phyloP scores from a whole-genome alignment of 129 eudicot species.

The Flaveria ramosissima region DNA sequence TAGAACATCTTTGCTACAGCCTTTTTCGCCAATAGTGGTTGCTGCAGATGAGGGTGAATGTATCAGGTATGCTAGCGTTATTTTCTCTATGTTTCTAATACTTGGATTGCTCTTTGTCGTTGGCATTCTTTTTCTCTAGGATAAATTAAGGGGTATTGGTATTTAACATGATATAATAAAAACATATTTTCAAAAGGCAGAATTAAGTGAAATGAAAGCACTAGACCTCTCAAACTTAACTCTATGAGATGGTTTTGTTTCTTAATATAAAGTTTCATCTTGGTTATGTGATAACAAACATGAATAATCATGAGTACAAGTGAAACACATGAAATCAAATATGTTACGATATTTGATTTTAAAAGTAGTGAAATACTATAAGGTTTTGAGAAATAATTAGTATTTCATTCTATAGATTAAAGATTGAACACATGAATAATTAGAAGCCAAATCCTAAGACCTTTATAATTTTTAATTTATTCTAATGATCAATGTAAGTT shows the following conservation, averaged over 20 bases:
- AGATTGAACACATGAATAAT: not conserved
- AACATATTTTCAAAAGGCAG: too few species aligned
- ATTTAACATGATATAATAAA: not conserved
- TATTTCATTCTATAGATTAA: not conserved
- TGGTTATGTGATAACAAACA: too few species aligned
- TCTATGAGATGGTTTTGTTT: too few species aligned
- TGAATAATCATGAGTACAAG: too few species aligned
- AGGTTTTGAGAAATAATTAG: too few species aligned
- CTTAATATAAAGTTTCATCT: too few species aligned
- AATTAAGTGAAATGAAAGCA: too few species aligned
- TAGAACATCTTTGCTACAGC: conserved; percentile 83
- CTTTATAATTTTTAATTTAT: too few species aligned
- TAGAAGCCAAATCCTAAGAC: not conserved
- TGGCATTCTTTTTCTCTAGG: conserved; percentile 1
- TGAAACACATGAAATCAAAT: too few species aligned
- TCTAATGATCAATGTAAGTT: not conserved
- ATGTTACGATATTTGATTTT: too few species aligned
- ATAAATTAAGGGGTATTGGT: not conserved
- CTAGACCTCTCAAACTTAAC: too few species aligned
- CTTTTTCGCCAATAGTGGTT: conserved; percentile 84
- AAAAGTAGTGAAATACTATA: too few species aligned
- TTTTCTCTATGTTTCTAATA: conserved; percentile 9
- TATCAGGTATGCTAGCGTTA: conserved; percentile 64
- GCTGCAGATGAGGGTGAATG: conserved; percentile 95
- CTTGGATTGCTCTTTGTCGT: conserved; percentile 14